Evolutionary conservation across 1,139 yeast species (phyloP), one percentile per base, ranked within the genome.

Genomic region (Arxiozyma telluris): DNA sequence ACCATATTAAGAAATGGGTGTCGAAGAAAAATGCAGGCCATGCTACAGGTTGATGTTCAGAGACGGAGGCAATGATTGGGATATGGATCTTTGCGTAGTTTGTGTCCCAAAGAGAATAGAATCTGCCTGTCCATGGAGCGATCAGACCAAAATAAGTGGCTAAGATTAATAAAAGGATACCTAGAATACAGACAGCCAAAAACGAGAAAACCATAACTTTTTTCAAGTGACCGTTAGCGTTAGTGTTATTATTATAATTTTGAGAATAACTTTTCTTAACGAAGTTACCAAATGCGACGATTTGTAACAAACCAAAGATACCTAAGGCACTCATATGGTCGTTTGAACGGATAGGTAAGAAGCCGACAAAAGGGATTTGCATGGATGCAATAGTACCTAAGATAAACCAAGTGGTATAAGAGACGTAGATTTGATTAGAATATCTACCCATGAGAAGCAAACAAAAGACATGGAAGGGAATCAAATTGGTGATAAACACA

Each of bases 71-170:
- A 72, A 94, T 94, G 68, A 94, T 94, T 52, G 99, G 99, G 65
- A 94, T 94, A 70, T 94, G 98, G 61, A 93, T 87, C 76, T 90
- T 93, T 59, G 99, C 99, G 67, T 94, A 94, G 69, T 81, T 87
- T 4, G 98, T 93, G 71, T 94, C 98, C 98, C 98, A 94, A 62
- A 94, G 76, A 5, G 98, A 91, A 74, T 94, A 94, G 76, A 94
- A 94, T 72, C 99, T 86, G 61, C 99, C 99, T 23, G 97, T 90
- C 98, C 98, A 94, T 54, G 99, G 99, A 48, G 98, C 98, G 71
- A 94, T 93, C 72, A 86, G 83, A 20, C 98, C 98, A 56, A 90
- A 76, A 58, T 89, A 86, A 18, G 98, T 93, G 64, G 94, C 82
- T 9, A 80, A 82, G 53, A 88, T 79, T 56, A 94, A 77, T 20